Conservation (phyloP, 768 basidiomycete genomes). For the Rhizopogon vinicolor region DNA sequence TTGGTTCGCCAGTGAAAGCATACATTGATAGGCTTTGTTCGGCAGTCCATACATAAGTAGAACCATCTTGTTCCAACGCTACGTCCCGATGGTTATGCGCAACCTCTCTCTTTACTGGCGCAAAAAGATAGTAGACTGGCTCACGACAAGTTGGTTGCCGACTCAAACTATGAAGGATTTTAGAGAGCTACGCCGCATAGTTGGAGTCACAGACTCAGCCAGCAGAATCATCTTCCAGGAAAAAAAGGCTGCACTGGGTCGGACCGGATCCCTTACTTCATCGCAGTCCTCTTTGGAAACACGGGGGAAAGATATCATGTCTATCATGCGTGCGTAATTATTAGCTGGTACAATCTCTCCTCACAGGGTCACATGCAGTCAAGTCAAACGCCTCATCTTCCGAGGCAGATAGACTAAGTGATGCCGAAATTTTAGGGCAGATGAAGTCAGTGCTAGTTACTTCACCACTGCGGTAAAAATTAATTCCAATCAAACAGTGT, state of each 20-base stretch:
- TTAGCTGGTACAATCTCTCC: neutral
- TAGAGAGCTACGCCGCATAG: conserved; percentile 8
- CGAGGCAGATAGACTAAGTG: conserved; percentile 21
- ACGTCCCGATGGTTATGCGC: conserved; percentile 11
- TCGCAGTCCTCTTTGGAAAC: neutral
- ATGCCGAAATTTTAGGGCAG: conserved; percentile 12
- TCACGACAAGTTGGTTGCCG: conserved; percentile 10
- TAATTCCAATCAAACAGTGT: conserved; percentile 1
- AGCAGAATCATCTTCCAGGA: conserved; percentile 10
- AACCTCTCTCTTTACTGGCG: conserved; percentile 7
- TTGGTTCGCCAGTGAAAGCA: neutral
- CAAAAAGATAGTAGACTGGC: conserved; percentile 15
- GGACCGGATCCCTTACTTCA: neutral
- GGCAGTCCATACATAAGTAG: conserved; percentile 7
- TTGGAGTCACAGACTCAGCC: conserved; percentile 9
- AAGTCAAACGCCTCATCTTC: conserved; percentile 16
- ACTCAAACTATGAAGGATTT: neutral
- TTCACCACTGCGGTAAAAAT: neutral
- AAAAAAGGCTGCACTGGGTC: conserved; percentile 11
- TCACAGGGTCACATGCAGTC: conserved; percentile 9
- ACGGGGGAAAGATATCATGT: conserved; percentile 21
- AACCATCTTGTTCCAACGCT: conserved; percentile 12
- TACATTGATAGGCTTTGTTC: neutral
- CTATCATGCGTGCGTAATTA: conserved; percentile 20
- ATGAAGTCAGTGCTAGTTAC: conserved; percentile 12